Evolutionary conservation across 2,329 filamentous ascomycete genomes (phyloP).

Genomic region (Nigrospora oryzae): DNA sequence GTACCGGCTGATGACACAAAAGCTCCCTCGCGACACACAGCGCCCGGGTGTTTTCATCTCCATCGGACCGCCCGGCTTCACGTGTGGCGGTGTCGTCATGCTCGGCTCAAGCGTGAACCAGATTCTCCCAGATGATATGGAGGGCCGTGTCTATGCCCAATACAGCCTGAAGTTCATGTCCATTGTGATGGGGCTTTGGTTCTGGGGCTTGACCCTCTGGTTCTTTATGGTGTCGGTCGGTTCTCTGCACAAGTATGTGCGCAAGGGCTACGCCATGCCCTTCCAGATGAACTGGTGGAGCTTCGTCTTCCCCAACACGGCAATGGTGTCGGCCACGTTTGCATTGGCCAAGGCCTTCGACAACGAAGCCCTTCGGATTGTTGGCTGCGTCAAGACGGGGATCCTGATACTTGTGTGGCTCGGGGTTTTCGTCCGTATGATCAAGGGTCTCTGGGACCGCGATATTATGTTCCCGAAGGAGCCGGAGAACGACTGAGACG

Average conservation of each 20-base stretch:
- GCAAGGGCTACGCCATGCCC: constrained; percentile 48
- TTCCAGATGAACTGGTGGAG: constrained; percentile 85
- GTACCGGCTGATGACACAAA: constrained; percentile 82
- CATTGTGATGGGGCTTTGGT: constrained; percentile 63
- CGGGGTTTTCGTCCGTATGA: constrained; percentile 61
- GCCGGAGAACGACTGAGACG: constrained; percentile 13
- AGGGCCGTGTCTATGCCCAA: constrained; percentile 30
- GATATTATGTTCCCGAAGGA: constrained; percentile 75
- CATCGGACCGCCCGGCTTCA: constrained; percentile 64
- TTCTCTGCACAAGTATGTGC: constrained; percentile 61
- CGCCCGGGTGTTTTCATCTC: constrained; percentile 79
- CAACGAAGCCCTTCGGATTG: constrained; percentile 50
- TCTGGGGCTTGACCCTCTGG: constrained; percentile 77
- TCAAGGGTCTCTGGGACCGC: constrained; percentile 54
- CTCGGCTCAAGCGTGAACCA: constrained; percentile 32
- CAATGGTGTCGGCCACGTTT: constrained; percentile 65
- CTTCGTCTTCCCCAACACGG: constrained; percentile 76
- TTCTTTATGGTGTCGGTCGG: constrained; percentile 77
- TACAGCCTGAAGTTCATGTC: constrained; percentile 38
- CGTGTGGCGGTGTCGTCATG: constrained; percentile 37
- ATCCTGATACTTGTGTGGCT: constrained; percentile 60
- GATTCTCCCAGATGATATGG: constrained; percentile 34
- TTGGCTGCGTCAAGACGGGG: constrained; percentile 61
- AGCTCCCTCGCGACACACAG: constrained; percentile 66
- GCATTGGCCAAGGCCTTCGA: constrained; percentile 57